Conservation (phyloP, 768 basidiomycete genomes). For the Cystoderma amianthinum region DNA sequence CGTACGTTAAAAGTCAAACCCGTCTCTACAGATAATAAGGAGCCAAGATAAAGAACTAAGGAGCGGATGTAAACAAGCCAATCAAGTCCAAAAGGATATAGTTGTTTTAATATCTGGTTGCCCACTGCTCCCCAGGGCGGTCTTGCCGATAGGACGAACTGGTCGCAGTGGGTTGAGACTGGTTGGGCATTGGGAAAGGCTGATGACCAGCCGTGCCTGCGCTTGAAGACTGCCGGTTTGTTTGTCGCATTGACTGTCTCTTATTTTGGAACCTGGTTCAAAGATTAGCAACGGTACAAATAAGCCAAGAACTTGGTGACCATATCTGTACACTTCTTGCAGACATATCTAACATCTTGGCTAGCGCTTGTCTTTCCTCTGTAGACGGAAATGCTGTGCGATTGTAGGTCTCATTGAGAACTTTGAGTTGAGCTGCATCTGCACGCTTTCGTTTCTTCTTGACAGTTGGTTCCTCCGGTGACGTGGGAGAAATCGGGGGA, state of each 20-base stretch:
- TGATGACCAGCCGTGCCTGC: slow-evolving; percentile 38
- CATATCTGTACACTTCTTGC: slow-evolving; percentile 84
- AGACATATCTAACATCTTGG: slow-evolving; percentile 76
- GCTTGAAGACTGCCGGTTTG: slow-evolving; percentile 56
- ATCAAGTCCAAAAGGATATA: slow-evolving; percentile 17
- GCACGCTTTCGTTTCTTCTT: slow-evolving; percentile 89
- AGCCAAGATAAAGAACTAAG: slow-evolving; percentile 32
- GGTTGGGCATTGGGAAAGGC: slow-evolving; percentile 35
- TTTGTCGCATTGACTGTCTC: slow-evolving; percentile 76
- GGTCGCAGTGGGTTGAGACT: slow-evolving; percentile 24
- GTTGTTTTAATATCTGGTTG: slow-evolving; percentile 35
- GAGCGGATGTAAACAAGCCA: slow-evolving; percentile 32
- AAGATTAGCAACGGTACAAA: slow-evolving; percentile 12
- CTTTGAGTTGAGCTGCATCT: slow-evolving; percentile 71
- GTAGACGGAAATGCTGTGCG: slow-evolving; percentile 86
- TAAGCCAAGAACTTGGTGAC: slow-evolving; percentile 27
- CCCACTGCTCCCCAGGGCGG: slow-evolving; percentile 36
- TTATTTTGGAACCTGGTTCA: slow-evolving; percentile 81
- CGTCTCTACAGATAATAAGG: slow-evolving; percentile 27
- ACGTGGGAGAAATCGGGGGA: slow-evolving; percentile 38
- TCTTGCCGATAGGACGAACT: slow-evolving; percentile 37
- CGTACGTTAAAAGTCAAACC: slow-evolving; percentile 20
- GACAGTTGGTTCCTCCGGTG: slow-evolving; percentile 59
- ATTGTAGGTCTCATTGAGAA: slow-evolving; percentile 73
- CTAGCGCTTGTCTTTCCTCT: slow-evolving; percentile 73